phyloP scores from a whole-genome alignment of 2,329 filamentous ascomycete species.

The Arthrobotrys sinensis region DNA sequence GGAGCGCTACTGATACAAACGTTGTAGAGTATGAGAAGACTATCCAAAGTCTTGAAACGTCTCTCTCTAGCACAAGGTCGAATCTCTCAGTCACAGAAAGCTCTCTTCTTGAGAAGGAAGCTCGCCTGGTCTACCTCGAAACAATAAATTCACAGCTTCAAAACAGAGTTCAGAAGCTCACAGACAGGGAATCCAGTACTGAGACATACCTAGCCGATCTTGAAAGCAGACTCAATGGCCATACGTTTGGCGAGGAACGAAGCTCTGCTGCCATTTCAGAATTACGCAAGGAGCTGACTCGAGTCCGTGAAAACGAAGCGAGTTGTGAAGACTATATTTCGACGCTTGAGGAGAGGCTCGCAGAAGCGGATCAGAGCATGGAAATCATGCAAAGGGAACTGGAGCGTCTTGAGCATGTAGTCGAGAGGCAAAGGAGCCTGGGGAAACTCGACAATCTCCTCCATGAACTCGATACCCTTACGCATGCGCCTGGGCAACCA shows the following conservation, averaged over 20 bases:
- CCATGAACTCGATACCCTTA: constrained; percentile 86
- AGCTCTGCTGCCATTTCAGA: constrained; percentile 87
- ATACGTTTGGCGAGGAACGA: constrained; percentile 92
- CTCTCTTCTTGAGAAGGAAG: constrained; percentile 89
- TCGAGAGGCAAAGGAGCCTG: constrained; percentile 93
- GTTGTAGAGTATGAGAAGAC: constrained; percentile 92
- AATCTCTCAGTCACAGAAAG: constrained; percentile 89
- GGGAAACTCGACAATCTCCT: constrained; percentile 94
- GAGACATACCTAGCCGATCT: constrained; percentile 94
- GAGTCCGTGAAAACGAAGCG: constrained; percentile 89
- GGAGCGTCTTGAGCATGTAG: constrained; percentile 91
- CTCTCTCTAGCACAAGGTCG: constrained; percentile 87
- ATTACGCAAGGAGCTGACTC: constrained; percentile 89
- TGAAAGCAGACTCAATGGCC: constrained; percentile 89
- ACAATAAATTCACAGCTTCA: constrained; percentile 93
- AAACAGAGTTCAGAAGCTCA: constrained; percentile 88
- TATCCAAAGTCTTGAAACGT: constrained; percentile 92
- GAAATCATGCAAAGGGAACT: constrained; percentile 98
- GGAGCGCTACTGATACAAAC: background rate
- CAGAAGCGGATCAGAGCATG: constrained; percentile 94
- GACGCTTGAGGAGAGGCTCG: constrained; percentile 92
- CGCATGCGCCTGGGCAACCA: constrained; percentile 68
- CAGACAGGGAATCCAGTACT: constrained; percentile 91
- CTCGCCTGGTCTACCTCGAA: constrained; percentile 91
- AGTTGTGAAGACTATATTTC: constrained; percentile 97